Percentiles rank a stretch among this genome's conserved stretches.
These are phyloP conservation scores for Candida pini DNA, from an alignment of 805 yeast species.

Conservation along the genomic window DNA sequence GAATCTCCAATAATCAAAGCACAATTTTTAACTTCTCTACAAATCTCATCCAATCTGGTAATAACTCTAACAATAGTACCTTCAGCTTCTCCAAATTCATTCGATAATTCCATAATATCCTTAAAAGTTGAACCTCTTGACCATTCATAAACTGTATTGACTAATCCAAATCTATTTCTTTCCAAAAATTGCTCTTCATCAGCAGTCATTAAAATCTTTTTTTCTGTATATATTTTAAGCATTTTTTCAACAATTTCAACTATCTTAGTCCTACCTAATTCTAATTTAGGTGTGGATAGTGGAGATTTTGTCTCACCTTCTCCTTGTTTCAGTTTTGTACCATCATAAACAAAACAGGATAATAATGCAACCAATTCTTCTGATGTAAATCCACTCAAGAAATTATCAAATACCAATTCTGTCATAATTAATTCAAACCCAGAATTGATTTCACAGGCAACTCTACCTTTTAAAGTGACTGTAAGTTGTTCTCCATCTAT, in stretches of 20 bases:
- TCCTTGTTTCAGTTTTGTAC: conserved; percentile 41
- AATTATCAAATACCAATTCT: conserved; percentile 85
- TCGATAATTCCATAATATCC: conserved; percentile 83
- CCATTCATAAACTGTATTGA: conserved; percentile 97
- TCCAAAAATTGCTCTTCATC: conserved; percentile 86
- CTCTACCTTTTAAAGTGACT: conserved; percentile 82
- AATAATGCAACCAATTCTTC: conserved; percentile 95
- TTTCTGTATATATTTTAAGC: conserved; percentile 53
- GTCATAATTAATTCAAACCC: conserved; percentile 91
- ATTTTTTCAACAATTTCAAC: conserved; percentile 63
- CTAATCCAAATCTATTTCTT: conserved; percentile 79
- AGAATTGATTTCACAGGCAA: conserved; percentile 85
- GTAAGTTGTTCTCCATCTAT: conserved; percentile 66
- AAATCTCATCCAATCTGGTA: conserved; percentile 88
- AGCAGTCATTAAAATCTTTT: conserved; percentile 69
- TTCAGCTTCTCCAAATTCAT: conserved; percentile 64
- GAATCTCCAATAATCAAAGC: conserved; percentile 94
- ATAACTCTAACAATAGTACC: conserved; percentile 97
- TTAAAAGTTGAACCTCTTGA: conserved; percentile 90
- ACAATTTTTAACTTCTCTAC: conserved; percentile 91
- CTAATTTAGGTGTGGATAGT: conserved; percentile 68
- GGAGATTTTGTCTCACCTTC: conserved; percentile 27
- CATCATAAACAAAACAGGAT: conserved; percentile 92
- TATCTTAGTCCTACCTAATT: conserved; percentile 62
- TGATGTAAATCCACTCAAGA: conserved; percentile 87